Percentiles rank a stretch among this genome's conserved stretches.
These are phyloP conservation scores for Cladosporium velox DNA, from an alignment of 2,329 filamentous ascomycete genomes.

Conservation along the genomic window DNA sequence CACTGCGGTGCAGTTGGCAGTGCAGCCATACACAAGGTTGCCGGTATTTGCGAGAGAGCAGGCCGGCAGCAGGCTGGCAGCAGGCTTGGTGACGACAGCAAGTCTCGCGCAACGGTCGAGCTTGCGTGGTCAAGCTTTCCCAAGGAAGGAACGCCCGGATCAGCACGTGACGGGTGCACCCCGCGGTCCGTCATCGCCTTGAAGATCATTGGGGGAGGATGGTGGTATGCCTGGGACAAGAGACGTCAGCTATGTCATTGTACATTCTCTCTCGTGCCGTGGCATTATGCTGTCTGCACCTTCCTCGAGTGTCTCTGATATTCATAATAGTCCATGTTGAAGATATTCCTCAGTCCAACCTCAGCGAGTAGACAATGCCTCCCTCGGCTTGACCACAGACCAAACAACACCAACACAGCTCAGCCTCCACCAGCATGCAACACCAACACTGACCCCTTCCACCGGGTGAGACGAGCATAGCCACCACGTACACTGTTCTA, in stretches of 20 bases:
- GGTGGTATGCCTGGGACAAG: neutral
- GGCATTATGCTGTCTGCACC: neutral
- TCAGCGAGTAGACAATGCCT: neutral
- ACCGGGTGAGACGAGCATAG: neutral
- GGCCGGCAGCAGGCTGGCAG: neutral
- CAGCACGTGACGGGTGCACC: neutral
- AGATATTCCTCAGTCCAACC: neutral
- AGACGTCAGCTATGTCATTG: neutral
- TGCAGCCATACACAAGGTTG: neutral
- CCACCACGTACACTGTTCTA: neutral
- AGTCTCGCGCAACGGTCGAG: neutral
- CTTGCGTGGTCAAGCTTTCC: conserved; percentile 5
- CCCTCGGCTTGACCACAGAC: neutral
- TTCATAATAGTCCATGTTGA: neutral
- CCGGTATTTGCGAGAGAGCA: neutral
- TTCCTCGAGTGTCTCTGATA: no score
- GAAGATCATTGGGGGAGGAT: neutral
- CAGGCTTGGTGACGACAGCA: conserved; percentile 1
- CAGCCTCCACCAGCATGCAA: neutral
- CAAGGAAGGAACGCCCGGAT: neutral
- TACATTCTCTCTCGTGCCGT: neutral
- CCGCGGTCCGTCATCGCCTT: neutral
- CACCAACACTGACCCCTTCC: neutral
- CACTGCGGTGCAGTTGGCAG: neutral
- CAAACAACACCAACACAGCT: neutral